Conservation (phyloP, 1,284 basidiomycete species). For the Erythrobasidium hasegawianum region DNA sequence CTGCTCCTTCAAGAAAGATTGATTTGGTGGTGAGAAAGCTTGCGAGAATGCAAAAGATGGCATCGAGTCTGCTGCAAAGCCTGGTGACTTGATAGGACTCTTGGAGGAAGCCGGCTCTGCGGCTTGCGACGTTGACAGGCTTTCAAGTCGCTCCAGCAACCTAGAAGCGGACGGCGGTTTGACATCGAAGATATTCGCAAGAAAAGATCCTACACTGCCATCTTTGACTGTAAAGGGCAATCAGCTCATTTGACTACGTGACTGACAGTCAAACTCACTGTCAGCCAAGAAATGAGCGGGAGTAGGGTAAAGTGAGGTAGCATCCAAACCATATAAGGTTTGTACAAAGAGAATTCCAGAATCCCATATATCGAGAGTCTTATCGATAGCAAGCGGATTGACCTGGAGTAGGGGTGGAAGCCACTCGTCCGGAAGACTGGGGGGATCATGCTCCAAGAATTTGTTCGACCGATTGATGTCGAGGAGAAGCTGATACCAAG, state of each 20-base stretch:
- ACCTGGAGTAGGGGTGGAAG: slow-evolving; percentile 37
- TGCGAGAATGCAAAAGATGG: slow-evolving; percentile 19
- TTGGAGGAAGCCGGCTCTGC: not conserved
- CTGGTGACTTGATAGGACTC: slow-evolving; percentile 1
- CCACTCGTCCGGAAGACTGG: slow-evolving; percentile 17
- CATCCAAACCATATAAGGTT: slow-evolving; percentile 41
- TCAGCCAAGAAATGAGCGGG: slow-evolving; percentile 34
- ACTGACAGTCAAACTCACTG: no score
- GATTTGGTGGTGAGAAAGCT: slow-evolving; percentile 26
- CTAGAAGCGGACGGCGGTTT: not conserved
- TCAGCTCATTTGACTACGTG: not conserved
- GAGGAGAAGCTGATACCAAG: slow-evolving; percentile 16
- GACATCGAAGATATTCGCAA: slow-evolving; percentile 10
- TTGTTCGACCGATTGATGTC: slow-evolving; percentile 30
- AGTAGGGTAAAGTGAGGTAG: slow-evolving; percentile 31
- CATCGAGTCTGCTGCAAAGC: slow-evolving; percentile 5
- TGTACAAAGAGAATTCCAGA: slow-evolving; percentile 43
- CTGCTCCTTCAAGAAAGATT: slow-evolving; percentile 32
- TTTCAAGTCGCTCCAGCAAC: not conserved
- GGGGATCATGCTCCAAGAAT: slow-evolving; percentile 6
- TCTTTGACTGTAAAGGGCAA: slow-evolving; percentile 7
- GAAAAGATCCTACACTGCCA: slow-evolving; percentile 4
- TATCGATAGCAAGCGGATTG: slow-evolving; percentile 41
- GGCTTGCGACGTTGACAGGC: not conserved
- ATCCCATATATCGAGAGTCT: slow-evolving; percentile 43